These are phyloP conservation scores for Creolimax fragrantissima DNA, from an alignment of 78 protist genomes.

Conservation along the genomic window DNA sequence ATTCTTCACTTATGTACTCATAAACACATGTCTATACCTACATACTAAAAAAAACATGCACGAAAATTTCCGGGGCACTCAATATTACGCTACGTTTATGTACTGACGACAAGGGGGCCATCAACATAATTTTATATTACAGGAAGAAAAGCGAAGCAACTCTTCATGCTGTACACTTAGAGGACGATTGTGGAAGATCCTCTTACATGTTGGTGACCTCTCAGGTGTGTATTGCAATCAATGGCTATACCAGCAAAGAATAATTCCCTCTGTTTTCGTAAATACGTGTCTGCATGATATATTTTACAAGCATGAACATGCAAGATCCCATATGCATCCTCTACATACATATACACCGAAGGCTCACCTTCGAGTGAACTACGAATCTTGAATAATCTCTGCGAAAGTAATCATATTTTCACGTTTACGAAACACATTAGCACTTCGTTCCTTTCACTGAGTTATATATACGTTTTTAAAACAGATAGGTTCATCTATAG, in stretches of 20 bases:
- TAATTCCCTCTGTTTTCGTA: neutral
- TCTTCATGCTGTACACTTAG: neutral
- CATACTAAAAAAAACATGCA: neutral
- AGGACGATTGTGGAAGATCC: slow-evolving; percentile 31
- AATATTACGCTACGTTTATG: too few relatives aligned
- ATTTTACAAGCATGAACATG: neutral
- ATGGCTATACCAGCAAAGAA: neutral
- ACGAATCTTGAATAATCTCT: too few relatives aligned
- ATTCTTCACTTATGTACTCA: neutral
- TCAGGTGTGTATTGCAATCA: neutral
- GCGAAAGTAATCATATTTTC: too few relatives aligned
- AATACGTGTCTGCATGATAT: neutral
- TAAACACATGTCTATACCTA: neutral
- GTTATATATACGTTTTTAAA: too few relatives aligned
- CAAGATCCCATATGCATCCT: neutral
- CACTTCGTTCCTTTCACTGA: too few relatives aligned
- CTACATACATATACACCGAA: too few relatives aligned
- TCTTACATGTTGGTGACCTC: neutral
- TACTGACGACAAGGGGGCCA: neutral
- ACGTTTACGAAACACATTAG: too few relatives aligned
- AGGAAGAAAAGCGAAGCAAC: neutral
- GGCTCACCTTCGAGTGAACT: too few relatives aligned
- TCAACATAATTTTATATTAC: neutral
- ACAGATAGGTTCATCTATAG: too few relatives aligned
- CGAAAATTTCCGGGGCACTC: neutral